Percentiles rank a stretch among this genome's conserved stretches.
Evolutionary conservation across 331 rosid species (phyloP).

Genomic region (Rosa hybrid): DNA sequence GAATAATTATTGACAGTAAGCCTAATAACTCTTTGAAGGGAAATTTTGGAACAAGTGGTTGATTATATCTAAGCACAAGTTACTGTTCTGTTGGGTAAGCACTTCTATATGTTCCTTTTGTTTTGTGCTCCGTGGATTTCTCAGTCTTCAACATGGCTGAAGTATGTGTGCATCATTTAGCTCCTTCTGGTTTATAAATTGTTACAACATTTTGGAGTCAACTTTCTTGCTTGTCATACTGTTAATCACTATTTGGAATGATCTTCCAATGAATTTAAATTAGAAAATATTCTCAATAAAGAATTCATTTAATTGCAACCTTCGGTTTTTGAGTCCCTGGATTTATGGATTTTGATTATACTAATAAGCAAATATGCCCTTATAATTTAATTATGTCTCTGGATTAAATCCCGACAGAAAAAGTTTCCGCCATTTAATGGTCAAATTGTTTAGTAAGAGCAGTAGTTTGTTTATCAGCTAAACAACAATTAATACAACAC

Average conservation of each 20-base stretch:
- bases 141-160: background rate
- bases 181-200: conserved; percentile 2
- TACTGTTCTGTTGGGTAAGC: conserved; percentile 87
- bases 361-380: no score
- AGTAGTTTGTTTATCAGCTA: no score
- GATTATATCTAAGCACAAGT: conserved; percentile 41
- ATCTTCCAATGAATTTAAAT: background rate
- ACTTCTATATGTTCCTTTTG: conserved; percentile 11
- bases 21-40: conserved; percentile 47
- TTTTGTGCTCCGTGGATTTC: background rate
- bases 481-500: no score
- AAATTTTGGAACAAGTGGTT: conserved; percentile 12
- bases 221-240: conserved; percentile 4
- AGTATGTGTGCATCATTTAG: background rate
- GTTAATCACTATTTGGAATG: background rate
- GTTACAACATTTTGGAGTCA: background rate
- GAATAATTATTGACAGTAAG: conserved; percentile 11
- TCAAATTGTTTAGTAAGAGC: no score
- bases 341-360: no score
- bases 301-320: no score
- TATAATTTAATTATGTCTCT: no score
- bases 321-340: no score
- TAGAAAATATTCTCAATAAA: background rate
- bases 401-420: no score
- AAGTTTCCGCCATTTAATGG: no score